These are phyloP conservation scores for Protea cynaroides DNA, from an alignment of 164 flowering plant species.

Conservation along the genomic window DNA sequence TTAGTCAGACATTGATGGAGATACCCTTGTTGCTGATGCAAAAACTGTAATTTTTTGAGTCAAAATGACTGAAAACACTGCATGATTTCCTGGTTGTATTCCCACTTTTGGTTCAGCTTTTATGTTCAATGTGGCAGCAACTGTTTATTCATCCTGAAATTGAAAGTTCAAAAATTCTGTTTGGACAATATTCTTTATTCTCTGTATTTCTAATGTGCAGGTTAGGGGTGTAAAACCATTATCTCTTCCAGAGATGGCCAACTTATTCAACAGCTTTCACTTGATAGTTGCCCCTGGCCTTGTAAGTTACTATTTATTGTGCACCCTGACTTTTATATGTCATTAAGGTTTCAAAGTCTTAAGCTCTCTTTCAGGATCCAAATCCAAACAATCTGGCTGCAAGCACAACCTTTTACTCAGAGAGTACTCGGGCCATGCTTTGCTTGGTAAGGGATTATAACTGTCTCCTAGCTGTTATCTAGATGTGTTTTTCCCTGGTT, in stretches of 20 bases:
- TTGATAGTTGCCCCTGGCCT: constrained; percentile 83
- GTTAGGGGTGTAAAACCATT: constrained; percentile 88
- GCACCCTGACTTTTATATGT: neutral
- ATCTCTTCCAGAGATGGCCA: constrained; percentile 76
- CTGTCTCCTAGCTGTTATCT: neutral
- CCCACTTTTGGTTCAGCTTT: no score
- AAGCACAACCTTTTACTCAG: constrained; percentile 87
- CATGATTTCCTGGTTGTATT: no score
- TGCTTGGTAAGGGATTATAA: constrained; percentile 68
- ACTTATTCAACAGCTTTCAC: constrained; percentile 58
- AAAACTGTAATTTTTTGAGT: no score
- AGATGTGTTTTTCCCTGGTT: neutral
- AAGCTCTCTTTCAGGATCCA: constrained; percentile 67
- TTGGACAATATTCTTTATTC: neutral
- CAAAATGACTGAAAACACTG: no score
- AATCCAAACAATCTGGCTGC: constrained; percentile 94
- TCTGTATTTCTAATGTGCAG: constrained; percentile 31
- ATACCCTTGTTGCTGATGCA: no score
- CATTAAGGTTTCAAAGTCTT: neutral
- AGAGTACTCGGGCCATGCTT: constrained; percentile 79
- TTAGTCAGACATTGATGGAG: no score
- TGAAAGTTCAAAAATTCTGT: no score
- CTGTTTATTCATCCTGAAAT: no score
- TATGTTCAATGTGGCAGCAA: no score
- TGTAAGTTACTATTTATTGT: constrained; percentile 42